Evolutionary conservation across 169 alveolate species (phyloP), one percentile per base, ranked within the genome.

Genomic region (Plasmodium coatneyi): DNA sequence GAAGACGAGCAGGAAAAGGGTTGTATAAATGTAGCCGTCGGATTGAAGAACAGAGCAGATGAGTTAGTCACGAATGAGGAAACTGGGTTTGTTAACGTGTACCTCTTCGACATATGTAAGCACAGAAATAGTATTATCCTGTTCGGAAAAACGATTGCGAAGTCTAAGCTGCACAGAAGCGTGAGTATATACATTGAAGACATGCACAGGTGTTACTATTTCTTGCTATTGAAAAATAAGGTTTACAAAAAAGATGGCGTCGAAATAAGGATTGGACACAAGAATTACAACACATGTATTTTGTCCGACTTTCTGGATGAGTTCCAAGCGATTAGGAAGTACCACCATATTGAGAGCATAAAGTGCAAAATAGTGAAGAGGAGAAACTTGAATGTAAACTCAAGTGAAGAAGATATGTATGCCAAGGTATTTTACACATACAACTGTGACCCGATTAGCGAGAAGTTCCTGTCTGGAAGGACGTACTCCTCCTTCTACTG

Each of bases 91-190:
- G 92, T 70, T 43, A 80, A 90, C 16, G 84, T 90, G 4, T 90
- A 90, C 32, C 9, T 90, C 1, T 90, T 80, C 25, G 95, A 90
- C 74, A 81, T 90, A 30, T 90, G 95, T 49, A 79, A 90, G 10
- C 95, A 90, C 74, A 90, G 91, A 54, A 90, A 90, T 36, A 90
- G 95, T 46, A 34, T 90, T 2, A 90, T 90, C 7, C 3, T 90
- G 72, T 90, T 90, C 46, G 95, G 95, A 28, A 90, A 76, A n/a
- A 90, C 95, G 2, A 5, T 66, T 10, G 39, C 92, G n/a, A 90
- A 90, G 66, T 46, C 66, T 39, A 90, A 90, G 28, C 32, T 71
- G 14, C 80, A 81, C 16, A 80, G 83, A 43, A 90, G 95, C 28
- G 82, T 90, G 52, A 90, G 95, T 70, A 79, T 90, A 70, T 90